Conservation (phyloP, 352 stramenopile species). For the Phytophthora sp. region DNA sequence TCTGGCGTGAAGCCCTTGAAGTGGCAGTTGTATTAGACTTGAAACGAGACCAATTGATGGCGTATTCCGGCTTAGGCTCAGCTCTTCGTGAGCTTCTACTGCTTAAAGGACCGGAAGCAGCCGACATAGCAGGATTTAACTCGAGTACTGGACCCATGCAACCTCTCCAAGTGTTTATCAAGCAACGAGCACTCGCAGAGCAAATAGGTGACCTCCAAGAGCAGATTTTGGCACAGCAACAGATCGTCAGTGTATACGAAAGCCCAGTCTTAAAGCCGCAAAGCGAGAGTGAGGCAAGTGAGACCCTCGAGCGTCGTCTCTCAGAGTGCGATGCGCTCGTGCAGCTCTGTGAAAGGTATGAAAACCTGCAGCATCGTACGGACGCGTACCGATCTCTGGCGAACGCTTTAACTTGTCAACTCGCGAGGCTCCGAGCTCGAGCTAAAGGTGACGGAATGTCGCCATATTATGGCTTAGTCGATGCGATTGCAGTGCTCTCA, state of each 20-base stretch:
- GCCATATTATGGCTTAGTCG: conserved; percentile 40
- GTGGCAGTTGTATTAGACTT: conserved; percentile 49
- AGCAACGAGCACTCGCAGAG: conserved; percentile 50
- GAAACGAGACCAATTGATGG: conserved; percentile 49
- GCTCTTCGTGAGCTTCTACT: conserved; percentile 45
- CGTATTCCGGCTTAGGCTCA: conserved; percentile 50
- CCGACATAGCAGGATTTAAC: conserved; percentile 18
- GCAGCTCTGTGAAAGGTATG: conserved; percentile 48
- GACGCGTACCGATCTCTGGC: conserved; percentile 60
- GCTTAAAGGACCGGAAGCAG: conserved; percentile 17
- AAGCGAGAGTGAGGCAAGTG: conserved; percentile 18
- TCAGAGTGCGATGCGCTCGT: conserved; percentile 60
- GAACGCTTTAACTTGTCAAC: conserved; percentile 61
- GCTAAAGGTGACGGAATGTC: conserved; percentile 21
- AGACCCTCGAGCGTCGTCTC: conserved; percentile 43
- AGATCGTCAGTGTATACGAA: conserved; percentile 63
- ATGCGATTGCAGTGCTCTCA: conserved; percentile 55
- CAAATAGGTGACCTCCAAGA: conserved; percentile 48
- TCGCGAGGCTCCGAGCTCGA: conserved; percentile 43
- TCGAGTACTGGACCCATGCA: conserved; percentile 11
- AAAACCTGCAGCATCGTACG: conserved; percentile 40
- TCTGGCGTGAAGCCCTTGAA: conserved; percentile 63
- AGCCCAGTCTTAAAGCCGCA: conserved; percentile 31
- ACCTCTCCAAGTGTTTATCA: conserved; percentile 50
- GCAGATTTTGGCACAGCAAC: conserved; percentile 52